Evolutionary conservation across 331 rosid genomes (phyloP).

Genomic region (Malus hybrid): DNA sequence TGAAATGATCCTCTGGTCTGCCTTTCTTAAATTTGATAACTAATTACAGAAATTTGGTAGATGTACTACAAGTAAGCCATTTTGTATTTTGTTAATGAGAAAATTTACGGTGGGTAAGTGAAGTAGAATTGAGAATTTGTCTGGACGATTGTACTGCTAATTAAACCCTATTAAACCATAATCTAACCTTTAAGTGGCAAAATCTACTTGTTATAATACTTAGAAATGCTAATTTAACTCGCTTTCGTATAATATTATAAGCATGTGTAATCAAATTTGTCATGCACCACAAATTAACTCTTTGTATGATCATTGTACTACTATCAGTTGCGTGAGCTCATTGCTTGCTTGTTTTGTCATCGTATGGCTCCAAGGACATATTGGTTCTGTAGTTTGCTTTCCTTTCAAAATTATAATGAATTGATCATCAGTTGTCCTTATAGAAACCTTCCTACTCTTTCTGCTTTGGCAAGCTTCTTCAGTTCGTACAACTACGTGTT

Average conservation of each 20-base stretch:
- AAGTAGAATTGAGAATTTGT: background rate
- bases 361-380: background rate
- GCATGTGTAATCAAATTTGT: background rate
- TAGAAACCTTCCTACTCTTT: background rate
- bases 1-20: background rate
- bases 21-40: too few relatives aligned
- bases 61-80: background rate
- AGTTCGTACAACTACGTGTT: background rate
- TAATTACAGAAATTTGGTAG: background rate
- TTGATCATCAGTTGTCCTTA: background rate
- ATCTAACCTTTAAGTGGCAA: background rate
- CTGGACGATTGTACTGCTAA: background rate
- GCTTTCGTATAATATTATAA: background rate
- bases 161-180: background rate
- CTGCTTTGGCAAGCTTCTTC: conserved; percentile 15
- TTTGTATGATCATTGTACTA: background rate
- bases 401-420: background rate
- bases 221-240: background rate
- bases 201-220: background rate
- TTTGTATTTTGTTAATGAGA: background rate
- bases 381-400: background rate
- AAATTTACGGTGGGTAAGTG: background rate
- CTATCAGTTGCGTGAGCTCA: background rate
- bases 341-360: background rate
- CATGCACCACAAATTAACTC: background rate